These are phyloP conservation scores for Cavenderia fasciculata DNA, from an alignment of 78 protist species.

Conservation along the genomic window DNA sequence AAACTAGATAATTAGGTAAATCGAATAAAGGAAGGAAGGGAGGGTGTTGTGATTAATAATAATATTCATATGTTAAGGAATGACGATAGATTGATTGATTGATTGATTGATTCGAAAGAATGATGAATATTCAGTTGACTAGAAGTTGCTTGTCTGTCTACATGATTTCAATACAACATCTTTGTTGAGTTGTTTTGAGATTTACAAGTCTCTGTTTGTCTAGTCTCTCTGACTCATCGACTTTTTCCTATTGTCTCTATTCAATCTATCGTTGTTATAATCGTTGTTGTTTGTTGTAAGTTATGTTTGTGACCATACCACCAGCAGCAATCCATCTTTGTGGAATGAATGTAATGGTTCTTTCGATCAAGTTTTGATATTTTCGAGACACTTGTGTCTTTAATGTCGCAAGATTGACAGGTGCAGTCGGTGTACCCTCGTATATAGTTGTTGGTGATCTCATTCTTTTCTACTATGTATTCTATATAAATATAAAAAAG, in stretches of 20 bases:
- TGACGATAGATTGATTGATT: neutral
- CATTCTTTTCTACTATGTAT: no score
- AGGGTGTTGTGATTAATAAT: no score
- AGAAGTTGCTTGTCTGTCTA: no score
- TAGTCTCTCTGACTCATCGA: neutral
- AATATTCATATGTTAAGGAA: no score
- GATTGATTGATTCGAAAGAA: neutral
- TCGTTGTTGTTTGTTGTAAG: neutral
- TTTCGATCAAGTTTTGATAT: slow-evolving; percentile 55
- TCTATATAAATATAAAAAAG: no score
- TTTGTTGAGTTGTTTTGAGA: no score
- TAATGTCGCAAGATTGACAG: slow-evolving; percentile 37
- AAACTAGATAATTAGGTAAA: no score
- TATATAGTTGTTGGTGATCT: slow-evolving; percentile 53
- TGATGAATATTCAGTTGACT: slow-evolving; percentile 7
- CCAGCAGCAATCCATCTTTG: slow-evolving; percentile 68
- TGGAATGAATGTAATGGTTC: slow-evolving; percentile 33
- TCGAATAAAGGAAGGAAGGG: no score
- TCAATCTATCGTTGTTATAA: neutral
- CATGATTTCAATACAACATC: no score
- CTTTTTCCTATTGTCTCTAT: neutral
- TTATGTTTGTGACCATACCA: neutral
- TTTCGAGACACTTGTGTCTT: slow-evolving; percentile 22
- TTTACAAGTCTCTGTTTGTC: neutral
- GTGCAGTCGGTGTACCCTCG: slow-evolving; percentile 62